Evolutionary conservation across 2,329 filamentous ascomycete species (phyloP).

Genomic region (Penicillium sp.): DNA sequence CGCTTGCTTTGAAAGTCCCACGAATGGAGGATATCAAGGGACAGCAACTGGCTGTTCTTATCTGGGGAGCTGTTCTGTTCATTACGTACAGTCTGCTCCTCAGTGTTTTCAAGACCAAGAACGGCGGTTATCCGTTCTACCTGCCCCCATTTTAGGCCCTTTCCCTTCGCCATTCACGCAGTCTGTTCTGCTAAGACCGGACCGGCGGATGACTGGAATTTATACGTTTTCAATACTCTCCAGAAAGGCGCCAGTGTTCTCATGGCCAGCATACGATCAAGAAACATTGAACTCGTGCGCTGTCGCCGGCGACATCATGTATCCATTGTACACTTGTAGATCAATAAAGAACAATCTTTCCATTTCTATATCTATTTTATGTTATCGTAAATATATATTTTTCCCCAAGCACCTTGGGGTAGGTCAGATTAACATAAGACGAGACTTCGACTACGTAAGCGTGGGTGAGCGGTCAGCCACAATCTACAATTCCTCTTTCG

Average conservation of each 20-base stretch:
- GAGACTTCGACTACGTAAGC: neutral
- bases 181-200: neutral
- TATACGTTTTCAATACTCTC: neutral
- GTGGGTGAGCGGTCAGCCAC: neutral
- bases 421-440: too few relatives aligned
- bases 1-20: constrained; percentile 90
- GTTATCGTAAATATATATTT: too few relatives aligned
- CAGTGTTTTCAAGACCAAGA: constrained; percentile 93
- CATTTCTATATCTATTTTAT: neutral
- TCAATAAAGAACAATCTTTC: constrained; percentile 9
- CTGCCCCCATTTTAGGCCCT: constrained; percentile 78
- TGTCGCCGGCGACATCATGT: constrained; percentile 19
- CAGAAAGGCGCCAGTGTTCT: neutral
- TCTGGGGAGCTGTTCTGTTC: constrained; percentile 78
- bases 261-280: neutral
- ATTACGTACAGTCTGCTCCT: constrained; percentile 91
- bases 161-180: neutral
- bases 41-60: constrained; percentile 80
- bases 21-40: constrained; percentile 75
- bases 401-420: too few relatives aligned
- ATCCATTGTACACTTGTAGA: constrained; percentile 19
- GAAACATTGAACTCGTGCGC: constrained; percentile 3
- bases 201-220: neutral
- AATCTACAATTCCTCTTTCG: neutral
- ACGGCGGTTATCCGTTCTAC: constrained; percentile 90